A percentile compares a stretch with the other conserved stretches of the same genome.
These are phyloP conservation scores for Gyromitra esculenta DNA, from an alignment of 2,329 filamentous ascomycete genomes.

Conservation along the genomic window DNA sequence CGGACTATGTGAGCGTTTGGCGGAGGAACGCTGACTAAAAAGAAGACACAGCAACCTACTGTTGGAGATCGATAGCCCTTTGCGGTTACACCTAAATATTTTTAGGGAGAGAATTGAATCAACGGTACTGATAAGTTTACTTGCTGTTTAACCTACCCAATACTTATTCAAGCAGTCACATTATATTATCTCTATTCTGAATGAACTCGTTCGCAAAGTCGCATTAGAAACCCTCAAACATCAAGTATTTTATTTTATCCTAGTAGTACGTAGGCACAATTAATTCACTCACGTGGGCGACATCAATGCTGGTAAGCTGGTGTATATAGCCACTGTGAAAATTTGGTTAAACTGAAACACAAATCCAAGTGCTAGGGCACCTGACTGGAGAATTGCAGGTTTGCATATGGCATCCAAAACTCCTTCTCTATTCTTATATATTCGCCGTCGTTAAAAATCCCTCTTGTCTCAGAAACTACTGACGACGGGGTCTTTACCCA, in stretches of 20 bases:
- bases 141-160: too few species aligned
- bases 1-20: constrained; percentile 60
- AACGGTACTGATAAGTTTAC: too few species aligned
- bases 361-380: background rate
- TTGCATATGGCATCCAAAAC: background rate
- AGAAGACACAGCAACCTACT: background rate
- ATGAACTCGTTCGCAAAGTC: too few species aligned
- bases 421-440: background rate
- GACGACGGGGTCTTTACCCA: background rate
- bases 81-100: background rate
- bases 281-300: too few species aligned
- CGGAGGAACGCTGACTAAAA: constrained; percentile 42
- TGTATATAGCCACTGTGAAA: too few species aligned
- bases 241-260: background rate
- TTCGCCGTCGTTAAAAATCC: background rate
- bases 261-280: too few species aligned
- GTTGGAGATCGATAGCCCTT: background rate
- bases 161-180: too few species aligned
- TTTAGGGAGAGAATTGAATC: too few species aligned
- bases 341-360: background rate
- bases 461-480: background rate
- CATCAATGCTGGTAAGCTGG: background rate
- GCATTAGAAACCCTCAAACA: background rate
- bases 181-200: too few species aligned
- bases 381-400: background rate